Base-by-base conservation (phyloP, 257 asterid species). In the Nicotiana undulata region DNA sequence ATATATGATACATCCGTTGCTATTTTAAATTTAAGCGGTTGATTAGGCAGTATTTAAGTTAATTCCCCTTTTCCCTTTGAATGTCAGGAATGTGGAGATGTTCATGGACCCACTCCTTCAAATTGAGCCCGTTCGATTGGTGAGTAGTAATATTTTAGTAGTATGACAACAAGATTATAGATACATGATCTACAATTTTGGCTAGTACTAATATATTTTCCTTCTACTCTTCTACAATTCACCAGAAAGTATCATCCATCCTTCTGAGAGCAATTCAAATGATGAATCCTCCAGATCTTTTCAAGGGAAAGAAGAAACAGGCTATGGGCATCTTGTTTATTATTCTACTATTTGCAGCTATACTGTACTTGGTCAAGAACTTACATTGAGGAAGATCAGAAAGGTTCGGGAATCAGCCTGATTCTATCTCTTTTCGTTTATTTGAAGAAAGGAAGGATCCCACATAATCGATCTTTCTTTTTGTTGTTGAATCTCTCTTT, bases 21-120 rank as follows among this genome's bases (percentile, higher is more conserved):
- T 7, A 7, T 37, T 37, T 37, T 6, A 37, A 37, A 0, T 6
- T 37, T 37, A 37, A 37, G 44, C 0, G 1, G 0, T 32, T 5
- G 37, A 32, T 5, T 3, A 4, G 34, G 0, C 34, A 0, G 0
- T 34, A 34, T 34, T 34, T 34, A 34, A 34, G 9, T 37, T 37
- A 37, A 37, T 6, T 37, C 46, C 1, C 1, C 46, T 0, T 40
- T 37, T 66, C 55, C 40, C 3, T 0, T 24, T 0, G 40, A 72
- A 46, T 24, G 60, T 20, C 81, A 92, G 96, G 88, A 93, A 91
- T 65, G 86, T 89, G 84, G 96, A 93, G 84, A 91, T 93, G 79
- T 86, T 92, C 83, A 74, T 91, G 85, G 92, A 90, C 90, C 98
- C 96, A 24, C 63, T 92, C 40, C 87, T 92, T 76, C 91, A 84